Base-by-base conservation (phyloP, 176 grass and related monocot genomes). In the Zoysia japonica region DNA sequence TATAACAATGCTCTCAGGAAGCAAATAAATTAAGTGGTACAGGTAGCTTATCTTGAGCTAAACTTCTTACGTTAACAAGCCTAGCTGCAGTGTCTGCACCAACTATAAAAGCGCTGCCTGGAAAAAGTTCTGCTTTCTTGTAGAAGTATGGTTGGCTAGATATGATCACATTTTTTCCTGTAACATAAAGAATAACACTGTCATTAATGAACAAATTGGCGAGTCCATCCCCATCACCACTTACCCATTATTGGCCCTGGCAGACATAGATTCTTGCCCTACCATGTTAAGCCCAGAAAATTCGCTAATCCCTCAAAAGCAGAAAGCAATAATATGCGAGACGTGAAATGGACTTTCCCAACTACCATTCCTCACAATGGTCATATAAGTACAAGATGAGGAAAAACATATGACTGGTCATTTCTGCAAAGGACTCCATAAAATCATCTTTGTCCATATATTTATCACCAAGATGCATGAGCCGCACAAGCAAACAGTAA, bases 91-190 rank as follows among this genome's bases (percentile, higher is more conserved):
- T 98, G 70, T 98, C 95, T 39, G 61, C 96, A 74, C 92, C 96
- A 79, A 98, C 91, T 79, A 98, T 91, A 86, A 98, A 98, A 72
- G 90, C 78, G 56, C 92, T 93, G 51, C 96, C 92, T 67, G 96
- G 92, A 45, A 98, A 87, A 75, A 94, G 63, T 87, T 93, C 85
- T 3, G 92, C 96, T 90, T 98, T 98, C 85, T 94, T 98, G 75
- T 98, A 98, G 69, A 98, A 98, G 75, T 89, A 94, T 4, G 92
- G 96, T 72, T 98, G 90, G 79, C 89, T 94, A 78, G 96, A 98
- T 85, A 98, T 89, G 60, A 98, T 91, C 39, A 98, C 84, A 87
- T 82, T 94, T 79, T 93, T 92, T 54, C 95, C 90, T 98, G 86
- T 57, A 90, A 60, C 69, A 94, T 61, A 82, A 66, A 74, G 54